Conservation (phyloP, 305 asterid genomes). For the Fraxinus floribunda region DNA sequence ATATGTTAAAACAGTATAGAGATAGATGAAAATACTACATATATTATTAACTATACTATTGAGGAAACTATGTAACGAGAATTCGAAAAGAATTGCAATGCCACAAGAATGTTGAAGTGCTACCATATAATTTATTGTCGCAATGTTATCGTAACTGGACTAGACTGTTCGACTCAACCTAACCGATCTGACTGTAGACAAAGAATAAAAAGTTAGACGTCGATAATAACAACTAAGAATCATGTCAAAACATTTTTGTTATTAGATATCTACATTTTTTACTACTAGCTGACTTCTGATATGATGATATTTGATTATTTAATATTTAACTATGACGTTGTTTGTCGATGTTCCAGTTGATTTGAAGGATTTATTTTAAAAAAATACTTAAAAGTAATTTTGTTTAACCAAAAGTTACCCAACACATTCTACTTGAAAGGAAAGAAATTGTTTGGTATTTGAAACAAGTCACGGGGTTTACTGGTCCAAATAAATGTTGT, state of each 20-base stretch:
- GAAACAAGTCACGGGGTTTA: neutral
- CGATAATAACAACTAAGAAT: neutral
- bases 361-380: neutral
- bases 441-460: neutral
- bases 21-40: neutral
- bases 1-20: neutral
- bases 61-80: neutral
- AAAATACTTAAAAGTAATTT: neutral
- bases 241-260: neutral
- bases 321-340: neutral
- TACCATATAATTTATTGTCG: neutral
- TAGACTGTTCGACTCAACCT: neutral
- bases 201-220: neutral
- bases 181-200: neutral
- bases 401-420: neutral
- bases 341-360: neutral
- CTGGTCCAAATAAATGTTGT: neutral
- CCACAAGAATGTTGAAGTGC: neutral
- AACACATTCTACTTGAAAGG: neutral
- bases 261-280: too few relatives aligned
- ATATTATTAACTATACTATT: too few relatives aligned
- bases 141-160: neutral
- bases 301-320: neutral
- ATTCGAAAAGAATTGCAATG: too few relatives aligned
- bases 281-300: neutral